Conservation (phyloP, 2,329 filamentous ascomycete genomes). For the Pseudocercospora eumusae region DNA sequence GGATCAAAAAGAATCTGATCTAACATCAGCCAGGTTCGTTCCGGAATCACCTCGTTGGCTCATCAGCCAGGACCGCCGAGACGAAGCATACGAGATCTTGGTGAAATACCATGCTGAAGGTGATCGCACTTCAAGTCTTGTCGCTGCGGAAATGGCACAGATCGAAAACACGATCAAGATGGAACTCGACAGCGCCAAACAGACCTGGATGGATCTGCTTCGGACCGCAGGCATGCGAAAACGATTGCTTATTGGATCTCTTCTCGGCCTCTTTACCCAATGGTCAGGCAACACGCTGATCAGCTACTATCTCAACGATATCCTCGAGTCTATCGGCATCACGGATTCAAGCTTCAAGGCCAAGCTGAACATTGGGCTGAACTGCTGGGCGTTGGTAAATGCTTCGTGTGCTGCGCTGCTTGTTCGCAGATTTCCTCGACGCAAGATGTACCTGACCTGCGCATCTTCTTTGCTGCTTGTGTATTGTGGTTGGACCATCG, state of each 20-base stretch:
- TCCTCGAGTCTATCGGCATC: constrained; percentile 44
- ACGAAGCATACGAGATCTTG: constrained; percentile 42
- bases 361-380: constrained; percentile 44
- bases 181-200: constrained; percentile 54
- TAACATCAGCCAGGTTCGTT: not conserved
- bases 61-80: not conserved
- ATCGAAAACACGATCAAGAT: constrained; percentile 60
- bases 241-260: constrained; percentile 42
- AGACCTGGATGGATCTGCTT: constrained; percentile 35
- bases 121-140: constrained; percentile 58
- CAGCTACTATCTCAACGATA: constrained; percentile 34
- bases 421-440: constrained; percentile 47
- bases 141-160: constrained; percentile 66
- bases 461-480: constrained; percentile 47
- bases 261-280: constrained; percentile 43
- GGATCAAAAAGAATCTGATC: not conserved
- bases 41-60: not conserved
- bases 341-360: constrained; percentile 40
- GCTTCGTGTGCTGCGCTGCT: constrained; percentile 44
- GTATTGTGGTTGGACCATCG: constrained; percentile 46
- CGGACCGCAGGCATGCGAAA: constrained; percentile 36
- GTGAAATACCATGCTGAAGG: constrained; percentile 65
- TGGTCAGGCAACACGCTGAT: constrained; percentile 47
- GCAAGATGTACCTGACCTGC: constrained; percentile 47
- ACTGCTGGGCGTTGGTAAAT: constrained; percentile 44